Percentiles rank a stretch among this genome's conserved stretches.
phyloP scores from a whole-genome alignment of 2,329 filamentous ascomycete species.

The Penicillium brevicompactum region DNA sequence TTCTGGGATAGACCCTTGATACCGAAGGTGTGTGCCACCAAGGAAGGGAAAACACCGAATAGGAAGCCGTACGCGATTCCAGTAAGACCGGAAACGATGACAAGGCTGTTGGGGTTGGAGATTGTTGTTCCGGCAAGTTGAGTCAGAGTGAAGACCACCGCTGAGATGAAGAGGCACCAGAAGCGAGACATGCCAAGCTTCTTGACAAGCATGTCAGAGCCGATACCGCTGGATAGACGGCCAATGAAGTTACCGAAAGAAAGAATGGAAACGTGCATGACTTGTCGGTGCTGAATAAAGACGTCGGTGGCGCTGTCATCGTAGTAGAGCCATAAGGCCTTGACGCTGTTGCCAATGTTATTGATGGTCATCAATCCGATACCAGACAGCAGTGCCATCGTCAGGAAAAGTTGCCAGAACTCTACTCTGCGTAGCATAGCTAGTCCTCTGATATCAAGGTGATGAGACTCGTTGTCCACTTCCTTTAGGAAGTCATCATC shows the following conservation, averaged over 20 bases:
- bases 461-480: conserved; percentile 69
- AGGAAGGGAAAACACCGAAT: conserved; percentile 90
- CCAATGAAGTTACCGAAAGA: conserved; percentile 85
- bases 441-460: conserved; percentile 88
- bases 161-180: conserved; percentile 85
- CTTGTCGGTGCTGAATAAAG: conserved; percentile 78
- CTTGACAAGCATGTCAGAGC: conserved; percentile 87
- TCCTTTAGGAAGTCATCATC: conserved; percentile 58
- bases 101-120: conserved; percentile 74
- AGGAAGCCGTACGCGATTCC: conserved; percentile 90
- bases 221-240: conserved; percentile 78
- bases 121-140: conserved; percentile 77
- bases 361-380: conserved; percentile 99
- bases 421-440: conserved; percentile 70
- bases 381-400: conserved; percentile 89
- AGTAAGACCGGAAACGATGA: conserved; percentile 77
- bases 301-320: conserved; percentile 71
- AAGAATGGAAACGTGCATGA: conserved; percentile 92
- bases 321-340: conserved; percentile 85
- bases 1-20: conserved; percentile 88
- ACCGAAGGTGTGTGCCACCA: conserved; percentile 88
- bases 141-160: conserved; percentile 74
- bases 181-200: conserved; percentile 76
- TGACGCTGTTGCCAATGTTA: conserved; percentile 89
- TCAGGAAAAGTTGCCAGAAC: conserved; percentile 88